Conservation (phyloP, 257 asterid species). For the Jaltomata sinuosa region DNA sequence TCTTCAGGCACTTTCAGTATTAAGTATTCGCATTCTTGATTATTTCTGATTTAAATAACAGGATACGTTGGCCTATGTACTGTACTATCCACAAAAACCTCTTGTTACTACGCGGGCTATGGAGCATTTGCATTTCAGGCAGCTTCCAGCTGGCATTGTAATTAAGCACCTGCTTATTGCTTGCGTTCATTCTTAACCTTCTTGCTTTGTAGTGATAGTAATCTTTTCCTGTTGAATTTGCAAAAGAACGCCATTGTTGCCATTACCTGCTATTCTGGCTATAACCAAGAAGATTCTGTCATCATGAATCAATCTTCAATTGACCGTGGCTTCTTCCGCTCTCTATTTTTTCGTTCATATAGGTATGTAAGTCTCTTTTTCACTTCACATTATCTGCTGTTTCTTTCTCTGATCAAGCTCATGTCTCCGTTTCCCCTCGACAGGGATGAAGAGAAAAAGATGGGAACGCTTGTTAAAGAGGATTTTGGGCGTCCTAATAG, state of each 20-base stretch:
- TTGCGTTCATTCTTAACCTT: background rate
- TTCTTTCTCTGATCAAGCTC: background rate
- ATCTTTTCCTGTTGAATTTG: background rate
- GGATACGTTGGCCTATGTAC: constrained; percentile 94
- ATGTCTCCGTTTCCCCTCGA: background rate
- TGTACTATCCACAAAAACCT: constrained; percentile 94
- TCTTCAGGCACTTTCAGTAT: background rate
- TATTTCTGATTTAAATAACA: constrained; percentile 8
- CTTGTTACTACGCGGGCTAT: constrained; percentile 95
- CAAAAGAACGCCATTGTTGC: constrained; percentile 75
- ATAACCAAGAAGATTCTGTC: constrained; percentile 96
- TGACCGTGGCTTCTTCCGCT: constrained; percentile 94
- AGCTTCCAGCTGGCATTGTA: constrained; percentile 86
- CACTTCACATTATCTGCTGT: background rate
- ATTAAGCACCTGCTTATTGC: background rate
- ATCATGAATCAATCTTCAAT: constrained; percentile 96
- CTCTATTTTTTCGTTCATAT: constrained; percentile 86
- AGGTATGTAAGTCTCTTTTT: background rate
- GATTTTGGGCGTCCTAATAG: constrained; percentile 95
- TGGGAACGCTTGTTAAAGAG: constrained; percentile 96
- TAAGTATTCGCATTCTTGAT: background rate
- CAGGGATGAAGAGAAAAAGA: constrained; percentile 91
- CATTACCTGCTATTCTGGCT: constrained; percentile 87
- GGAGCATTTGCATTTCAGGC: constrained; percentile 98
- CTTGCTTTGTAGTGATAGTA: background rate